Evolutionary conservation across 352 stramenopile species (phyloP).

Genomic region (Phytophthora europaea): DNA sequence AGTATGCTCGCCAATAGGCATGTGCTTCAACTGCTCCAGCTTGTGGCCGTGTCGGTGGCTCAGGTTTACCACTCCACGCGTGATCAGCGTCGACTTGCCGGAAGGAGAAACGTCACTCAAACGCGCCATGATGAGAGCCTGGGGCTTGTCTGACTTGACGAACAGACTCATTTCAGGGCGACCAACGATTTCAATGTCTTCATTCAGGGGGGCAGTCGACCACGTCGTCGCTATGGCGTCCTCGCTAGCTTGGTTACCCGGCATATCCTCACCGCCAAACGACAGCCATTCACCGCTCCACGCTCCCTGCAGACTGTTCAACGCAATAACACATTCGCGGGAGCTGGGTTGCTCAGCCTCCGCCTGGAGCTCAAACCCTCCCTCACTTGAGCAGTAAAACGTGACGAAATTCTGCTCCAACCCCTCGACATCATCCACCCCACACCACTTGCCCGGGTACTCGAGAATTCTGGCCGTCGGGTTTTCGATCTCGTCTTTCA

Average conservation of each 20-base stretch:
- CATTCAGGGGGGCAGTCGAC: slow-evolving; percentile 27
- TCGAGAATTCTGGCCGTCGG: slow-evolving; percentile 46
- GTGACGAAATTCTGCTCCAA: slow-evolving; percentile 51
- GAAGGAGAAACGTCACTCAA: slow-evolving; percentile 56
- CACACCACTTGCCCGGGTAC: slow-evolving; percentile 56
- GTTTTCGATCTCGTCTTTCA: slow-evolving; percentile 51
- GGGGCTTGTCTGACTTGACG: slow-evolving; percentile 47
- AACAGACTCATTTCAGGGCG: slow-evolving; percentile 49
- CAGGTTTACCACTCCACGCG: slow-evolving; percentile 55
- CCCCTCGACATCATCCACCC: slow-evolving; percentile 37
- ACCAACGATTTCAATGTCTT: slow-evolving; percentile 49
- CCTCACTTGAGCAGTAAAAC: slow-evolving; percentile 36
- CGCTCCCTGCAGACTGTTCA: slow-evolving; percentile 49
- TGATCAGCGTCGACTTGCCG: slow-evolving; percentile 55
- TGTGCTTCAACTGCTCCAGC: slow-evolving; percentile 38
- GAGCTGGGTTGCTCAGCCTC: slow-evolving; percentile 6
- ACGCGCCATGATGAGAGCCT: slow-evolving; percentile 50
- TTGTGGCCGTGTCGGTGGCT: slow-evolving; percentile 53
- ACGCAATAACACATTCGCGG: slow-evolving; percentile 29
- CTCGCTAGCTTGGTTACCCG: slow-evolving; percentile 49
- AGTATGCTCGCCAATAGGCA: slow-evolving; percentile 41
- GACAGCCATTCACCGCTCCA: slow-evolving; percentile 69
- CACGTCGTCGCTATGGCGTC: slow-evolving; percentile 49
- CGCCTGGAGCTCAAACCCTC: slow-evolving; percentile 13
- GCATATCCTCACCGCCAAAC: slow-evolving; percentile 62